Evolutionary conservation across 345 rosid genomes (phyloP).

Genomic region (Toxicodendron radicans): DNA sequence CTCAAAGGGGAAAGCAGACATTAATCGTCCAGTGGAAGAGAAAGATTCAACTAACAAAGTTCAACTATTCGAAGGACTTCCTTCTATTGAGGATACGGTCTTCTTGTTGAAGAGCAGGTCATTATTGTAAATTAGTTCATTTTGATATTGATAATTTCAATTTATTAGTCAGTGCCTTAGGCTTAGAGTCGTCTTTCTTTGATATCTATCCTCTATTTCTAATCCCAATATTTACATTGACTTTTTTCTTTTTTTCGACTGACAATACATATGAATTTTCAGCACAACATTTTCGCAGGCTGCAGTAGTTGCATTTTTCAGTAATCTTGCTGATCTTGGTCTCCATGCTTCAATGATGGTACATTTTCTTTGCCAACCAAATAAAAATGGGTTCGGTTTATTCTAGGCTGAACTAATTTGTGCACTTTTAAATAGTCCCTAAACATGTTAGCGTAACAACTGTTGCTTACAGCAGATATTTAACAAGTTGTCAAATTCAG

Average conservation of each 20-base stretch:
- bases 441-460: not conserved
- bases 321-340: conserved; percentile 70
- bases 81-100: conserved; percentile 52
- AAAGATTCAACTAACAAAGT: conserved; percentile 24
- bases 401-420: not conserved
- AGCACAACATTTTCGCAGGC: conserved; percentile 77
- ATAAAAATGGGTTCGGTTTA: not conserved
- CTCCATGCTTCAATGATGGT: conserved; percentile 77
- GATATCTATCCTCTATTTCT: too few species aligned
- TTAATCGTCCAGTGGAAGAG: conserved; percentile 25
- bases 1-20: conserved; percentile 28
- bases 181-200: too few species aligned
- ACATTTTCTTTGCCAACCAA: conserved; percentile 17
- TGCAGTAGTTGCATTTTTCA: conserved; percentile 71
- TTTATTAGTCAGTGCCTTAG: too few species aligned
- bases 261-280: conserved; percentile 18
- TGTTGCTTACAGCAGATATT: not conserved
- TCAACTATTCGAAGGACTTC: conserved; percentile 41
- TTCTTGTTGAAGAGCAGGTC: conserved; percentile 70
- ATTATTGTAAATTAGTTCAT: not conserved
- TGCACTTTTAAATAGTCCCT: not conserved
- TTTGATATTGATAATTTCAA: not conserved
- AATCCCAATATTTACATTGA: not conserved
- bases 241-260: not conserved
- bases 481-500: not conserved